Evolutionary conservation across 2,329 filamentous ascomycete genomes (phyloP).

Genomic region (Fusarium siculi): DNA sequence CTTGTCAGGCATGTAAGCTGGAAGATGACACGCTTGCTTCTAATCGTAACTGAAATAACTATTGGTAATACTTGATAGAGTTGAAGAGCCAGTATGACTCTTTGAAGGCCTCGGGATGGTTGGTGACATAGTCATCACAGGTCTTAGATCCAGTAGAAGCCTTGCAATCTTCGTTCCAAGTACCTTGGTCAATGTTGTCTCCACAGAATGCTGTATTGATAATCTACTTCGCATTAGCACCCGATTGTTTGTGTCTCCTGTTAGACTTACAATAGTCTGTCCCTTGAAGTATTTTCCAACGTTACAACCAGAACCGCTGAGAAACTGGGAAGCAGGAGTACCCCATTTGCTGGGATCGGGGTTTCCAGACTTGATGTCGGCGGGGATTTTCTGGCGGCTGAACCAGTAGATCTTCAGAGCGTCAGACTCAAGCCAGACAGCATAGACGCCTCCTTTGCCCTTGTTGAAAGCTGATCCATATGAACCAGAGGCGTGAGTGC

Average conservation of each 20-base stretch:
- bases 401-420: slow-evolving; percentile 83
- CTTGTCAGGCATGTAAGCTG: too few species aligned
- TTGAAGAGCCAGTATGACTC: slow-evolving; percentile 13
- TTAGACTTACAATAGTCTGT: slow-evolving; percentile 3
- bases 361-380: slow-evolving; percentile 64
- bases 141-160: slow-evolving; percentile 55
- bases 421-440: slow-evolving; percentile 73
- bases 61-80: slow-evolving; percentile 15
- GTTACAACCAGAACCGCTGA: slow-evolving; percentile 71
- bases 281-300: slow-evolving; percentile 70
- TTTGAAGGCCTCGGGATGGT: slow-evolving; percentile 61
- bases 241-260: rapidly evolving
- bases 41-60: neutral
- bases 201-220: slow-evolving; percentile 85
- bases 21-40: rapidly evolving
- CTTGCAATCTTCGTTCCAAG: slow-evolving; percentile 26
- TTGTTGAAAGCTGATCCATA: slow-evolving; percentile 13
- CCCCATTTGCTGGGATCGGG: slow-evolving; percentile 74
- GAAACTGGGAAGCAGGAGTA: slow-evolving; percentile 71
- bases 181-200: slow-evolving; percentile 50
- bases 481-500: slow-evolving; percentile 1
- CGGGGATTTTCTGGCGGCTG: slow-evolving; percentile 67
- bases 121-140: slow-evolving; percentile 75
- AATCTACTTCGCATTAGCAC: neutral
- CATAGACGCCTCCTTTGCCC: slow-evolving; percentile 72